A percentile compares a stretch with the other conserved stretches of the same genome.
These are phyloP conservation scores for Aspergillus uvarum DNA, from an alignment of 2,329 filamentous ascomycete species.

Conservation along the genomic window DNA sequence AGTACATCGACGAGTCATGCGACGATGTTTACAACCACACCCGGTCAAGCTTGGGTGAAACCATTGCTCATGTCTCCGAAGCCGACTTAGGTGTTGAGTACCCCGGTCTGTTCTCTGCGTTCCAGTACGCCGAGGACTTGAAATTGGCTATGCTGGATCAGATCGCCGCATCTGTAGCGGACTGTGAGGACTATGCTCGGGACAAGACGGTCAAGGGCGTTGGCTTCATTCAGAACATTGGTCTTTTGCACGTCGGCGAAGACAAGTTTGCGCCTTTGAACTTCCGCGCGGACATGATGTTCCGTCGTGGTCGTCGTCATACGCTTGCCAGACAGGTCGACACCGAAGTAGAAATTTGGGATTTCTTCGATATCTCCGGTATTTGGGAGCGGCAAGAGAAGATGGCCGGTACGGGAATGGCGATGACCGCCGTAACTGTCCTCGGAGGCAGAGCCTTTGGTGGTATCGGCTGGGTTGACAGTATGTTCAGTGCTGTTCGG, in stretches of 20 bases:
- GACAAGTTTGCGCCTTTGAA: conserved; percentile 81
- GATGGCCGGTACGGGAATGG: conserved; percentile 89
- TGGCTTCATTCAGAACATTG: conserved; percentile 82
- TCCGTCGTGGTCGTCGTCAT: conserved; percentile 73
- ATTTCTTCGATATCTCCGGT: conserved; percentile 86
- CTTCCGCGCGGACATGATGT: conserved; percentile 93
- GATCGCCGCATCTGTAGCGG: conserved; percentile 73
- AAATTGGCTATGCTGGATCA: conserved; percentile 89
- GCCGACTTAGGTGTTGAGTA: conserved; percentile 80
- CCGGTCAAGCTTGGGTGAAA: conserved; percentile 68
- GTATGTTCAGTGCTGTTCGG: conserved; percentile 76
- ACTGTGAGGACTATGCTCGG: conserved; percentile 85
- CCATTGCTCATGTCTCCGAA: conserved; percentile 75
- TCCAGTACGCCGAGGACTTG: conserved; percentile 89
- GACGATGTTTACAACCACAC: conserved; percentile 84
- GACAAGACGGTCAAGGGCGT: conserved; percentile 75
- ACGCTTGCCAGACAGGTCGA: conserved; percentile 80
- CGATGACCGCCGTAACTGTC: conserved; percentile 84
- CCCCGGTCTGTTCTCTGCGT: conserved; percentile 78
- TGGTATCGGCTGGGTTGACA: conserved; percentile 85
- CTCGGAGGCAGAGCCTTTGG: conserved; percentile 79
- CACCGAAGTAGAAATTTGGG: conserved; percentile 81
- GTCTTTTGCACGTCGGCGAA: conserved; percentile 76
- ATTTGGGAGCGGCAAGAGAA: conserved; percentile 91
- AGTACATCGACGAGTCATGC: conserved; percentile 79